Conservation (phyloP, 2,329 filamentous ascomycete species). For the Clonostachys solani region DNA sequence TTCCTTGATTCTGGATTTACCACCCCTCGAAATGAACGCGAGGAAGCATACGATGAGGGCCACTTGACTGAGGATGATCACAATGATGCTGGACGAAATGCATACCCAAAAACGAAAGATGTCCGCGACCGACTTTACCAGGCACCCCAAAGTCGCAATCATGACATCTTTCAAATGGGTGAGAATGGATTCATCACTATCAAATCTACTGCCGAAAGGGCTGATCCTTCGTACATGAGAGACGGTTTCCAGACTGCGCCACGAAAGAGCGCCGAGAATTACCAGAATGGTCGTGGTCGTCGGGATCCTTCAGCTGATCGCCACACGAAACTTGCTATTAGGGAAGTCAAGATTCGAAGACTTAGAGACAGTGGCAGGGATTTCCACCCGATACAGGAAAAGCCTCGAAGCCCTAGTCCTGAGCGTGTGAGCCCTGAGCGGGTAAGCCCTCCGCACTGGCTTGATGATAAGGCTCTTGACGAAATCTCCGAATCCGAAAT, state of each 20-base stretch:
- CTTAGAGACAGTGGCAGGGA: constrained; percentile 2
- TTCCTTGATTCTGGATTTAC: constrained; percentile 32
- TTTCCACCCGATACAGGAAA: constrained; percentile 9
- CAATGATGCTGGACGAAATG: too few species aligned
- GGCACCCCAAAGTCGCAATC: neutral
- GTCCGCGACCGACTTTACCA: neutral
- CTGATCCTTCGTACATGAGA: constrained; percentile 18
- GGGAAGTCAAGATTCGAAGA: constrained; percentile 24
- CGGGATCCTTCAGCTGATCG: constrained; percentile 4
- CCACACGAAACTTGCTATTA: constrained; percentile 30
- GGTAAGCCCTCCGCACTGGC: constrained; percentile 4
- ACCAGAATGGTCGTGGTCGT: constrained; percentile 5
- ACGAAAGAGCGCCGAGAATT: constrained; percentile 8
- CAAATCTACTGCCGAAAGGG: constrained; percentile 13
- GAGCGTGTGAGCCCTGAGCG: constrained; percentile 1
- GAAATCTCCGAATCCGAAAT: neutral
- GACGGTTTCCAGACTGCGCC: constrained; percentile 21
- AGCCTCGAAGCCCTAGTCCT: constrained; percentile 11
- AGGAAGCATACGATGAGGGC: neutral
- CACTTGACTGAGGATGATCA: too few species aligned
- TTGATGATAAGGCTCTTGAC: constrained; percentile 7
- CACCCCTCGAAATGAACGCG: constrained; percentile 25
- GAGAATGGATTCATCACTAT: constrained; percentile 32
- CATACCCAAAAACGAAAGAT: too few species aligned
- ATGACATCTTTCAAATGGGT: constrained; percentile 18